Percentiles rank a stretch among this genome's conserved stretches.
Evolutionary conservation across 2,329 filamentous ascomycete species (phyloP).

Genomic region (Fusarium sterilihyphosum): DNA sequence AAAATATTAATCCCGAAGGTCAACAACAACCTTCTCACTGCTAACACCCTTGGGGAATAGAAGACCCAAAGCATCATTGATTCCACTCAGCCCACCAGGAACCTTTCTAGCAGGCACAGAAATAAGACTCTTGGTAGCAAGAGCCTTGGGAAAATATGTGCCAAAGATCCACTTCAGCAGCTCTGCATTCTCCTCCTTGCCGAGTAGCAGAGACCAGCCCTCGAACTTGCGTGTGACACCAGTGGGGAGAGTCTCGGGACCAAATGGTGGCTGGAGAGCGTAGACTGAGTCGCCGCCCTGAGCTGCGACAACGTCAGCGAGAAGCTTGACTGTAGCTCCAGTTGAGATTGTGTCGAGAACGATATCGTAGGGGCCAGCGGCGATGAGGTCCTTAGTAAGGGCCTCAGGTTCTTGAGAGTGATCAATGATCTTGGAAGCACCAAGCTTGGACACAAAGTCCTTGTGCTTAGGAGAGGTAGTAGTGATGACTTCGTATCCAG

Average conservation of each 20-base stretch:
- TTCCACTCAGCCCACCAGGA: constrained; percentile 20
- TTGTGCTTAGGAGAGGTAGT: constrained; percentile 31
- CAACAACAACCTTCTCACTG: constrained; percentile 33
- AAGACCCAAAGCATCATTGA: constrained; percentile 22
- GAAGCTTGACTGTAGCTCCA: constrained; percentile 22
- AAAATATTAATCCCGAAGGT: neutral
- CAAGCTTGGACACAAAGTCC: constrained; percentile 22
- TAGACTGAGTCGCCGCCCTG: constrained; percentile 26
- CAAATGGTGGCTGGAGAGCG: constrained; percentile 28
- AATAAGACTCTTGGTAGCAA: constrained; percentile 9
- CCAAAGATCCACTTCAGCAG: constrained; percentile 27
- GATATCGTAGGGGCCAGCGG: constrained; percentile 21
- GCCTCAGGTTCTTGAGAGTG: constrained; percentile 8
- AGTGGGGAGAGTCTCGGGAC: constrained; percentile 15
- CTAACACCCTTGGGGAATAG: constrained; percentile 29
- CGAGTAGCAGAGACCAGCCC: constrained; percentile 31
- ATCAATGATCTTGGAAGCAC: constrained; percentile 11
- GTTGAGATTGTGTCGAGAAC: constrained; percentile 30
- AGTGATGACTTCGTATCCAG: constrained; percentile 31
- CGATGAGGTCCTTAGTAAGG: neutral
- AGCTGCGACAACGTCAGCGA: constrained; percentile 16
- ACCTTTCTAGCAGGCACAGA: constrained; percentile 23
- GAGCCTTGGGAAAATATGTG: constrained; percentile 25
- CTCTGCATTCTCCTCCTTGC: constrained; percentile 24
- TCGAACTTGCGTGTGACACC: constrained; percentile 31